Evolutionary conservation across 139 green algal species (phyloP).

Genomic region (Micractinium conductrix): DNA sequence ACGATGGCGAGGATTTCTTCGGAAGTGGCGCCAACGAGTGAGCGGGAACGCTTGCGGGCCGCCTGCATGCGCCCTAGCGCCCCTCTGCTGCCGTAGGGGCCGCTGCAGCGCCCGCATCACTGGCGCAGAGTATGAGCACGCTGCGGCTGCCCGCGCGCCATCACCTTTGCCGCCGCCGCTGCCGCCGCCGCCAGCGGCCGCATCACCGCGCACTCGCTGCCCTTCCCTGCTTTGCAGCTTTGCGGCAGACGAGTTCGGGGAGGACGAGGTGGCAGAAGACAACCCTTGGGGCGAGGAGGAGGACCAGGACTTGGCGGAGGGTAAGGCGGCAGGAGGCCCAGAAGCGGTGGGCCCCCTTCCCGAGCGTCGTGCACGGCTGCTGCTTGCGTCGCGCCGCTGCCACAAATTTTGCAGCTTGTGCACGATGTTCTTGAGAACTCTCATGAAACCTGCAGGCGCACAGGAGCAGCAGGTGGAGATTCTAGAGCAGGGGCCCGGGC

Average conservation of each 20-base stretch:
- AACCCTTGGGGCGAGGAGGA: constrained; percentile 26
- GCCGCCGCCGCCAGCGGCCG: background rate
- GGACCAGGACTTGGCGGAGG: constrained; percentile 1
- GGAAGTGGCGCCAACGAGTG: constrained; percentile 9
- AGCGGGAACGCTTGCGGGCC: too few species aligned
- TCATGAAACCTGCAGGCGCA: constrained; percentile 23
- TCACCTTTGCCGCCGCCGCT: background rate
- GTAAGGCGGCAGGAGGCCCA: background rate
- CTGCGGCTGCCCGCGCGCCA: background rate
- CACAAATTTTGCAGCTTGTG: too few species aligned
- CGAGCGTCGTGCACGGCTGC: too few species aligned
- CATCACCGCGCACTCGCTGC: background rate
- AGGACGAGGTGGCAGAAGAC: constrained; percentile 21
- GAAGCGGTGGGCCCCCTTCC: too few species aligned
- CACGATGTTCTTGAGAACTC: too few species aligned
- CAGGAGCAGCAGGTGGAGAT: constrained; percentile 32
- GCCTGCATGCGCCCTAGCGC: too few species aligned
- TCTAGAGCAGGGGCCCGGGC: constrained; percentile 27
- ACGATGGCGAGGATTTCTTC: constrained; percentile 24
- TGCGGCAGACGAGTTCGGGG: constrained; percentile 16
- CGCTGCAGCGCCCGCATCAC: background rate
- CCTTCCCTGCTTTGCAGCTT: background rate
- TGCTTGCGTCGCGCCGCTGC: too few species aligned
- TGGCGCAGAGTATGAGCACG: too few species aligned
- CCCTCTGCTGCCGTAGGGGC: background rate